Evolutionary conservation across 352 stramenopile species (phyloP), one percentile per base, ranked within the genome.

Genomic region (Phytophthora syringae): DNA sequence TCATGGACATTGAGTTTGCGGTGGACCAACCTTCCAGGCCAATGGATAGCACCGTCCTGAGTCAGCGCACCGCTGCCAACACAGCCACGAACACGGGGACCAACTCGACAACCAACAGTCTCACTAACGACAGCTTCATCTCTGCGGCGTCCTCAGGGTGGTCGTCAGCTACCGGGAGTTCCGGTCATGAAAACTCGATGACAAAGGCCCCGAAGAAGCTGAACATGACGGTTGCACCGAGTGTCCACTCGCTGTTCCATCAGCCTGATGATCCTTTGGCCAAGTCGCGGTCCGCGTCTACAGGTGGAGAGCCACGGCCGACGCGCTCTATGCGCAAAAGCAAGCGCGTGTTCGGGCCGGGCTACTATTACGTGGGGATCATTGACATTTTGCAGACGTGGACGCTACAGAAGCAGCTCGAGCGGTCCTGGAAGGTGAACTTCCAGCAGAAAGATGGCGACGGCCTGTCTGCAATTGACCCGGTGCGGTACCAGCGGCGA

Each of bases 371-470:
- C 67, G 78, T 97, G 2, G 90, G 90, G 12, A 77, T 97, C 27
- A 97, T 97, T 55, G 90, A 97, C 66, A 97, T 97, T 43, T 47
- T 97, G 37, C 90, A 97, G 71, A 89, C 86, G 44, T 97, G 86
- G 86, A 96, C 85, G 27, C 72, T 88, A 13, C 64, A 93, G 50
- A 97, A 97, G 55, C 64, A 74, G 22, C 44, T 92, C 5, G 90
- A 97, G 73, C 76, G 86, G 18, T 94, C 93, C 55, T 89, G 75
- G 57, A 97, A 97, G 58, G 87, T 93, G 7, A 54, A 83, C 16
- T 49, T 97, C 10, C 77, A 87, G 56, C 80, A 80, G 7, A 79
- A 80, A 36, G 87, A 95, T 49, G 64, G 74, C 9, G 76, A 94
- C 3, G 89, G 89, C 0, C 58, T 97, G n/a, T 95, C 86, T 7